Percentiles rank a stretch among this genome's conserved stretches.
Conservation (phyloP, 1,284 basidiomycete genomes). For the Apiotrichum mycotoxinovorans region DNA sequence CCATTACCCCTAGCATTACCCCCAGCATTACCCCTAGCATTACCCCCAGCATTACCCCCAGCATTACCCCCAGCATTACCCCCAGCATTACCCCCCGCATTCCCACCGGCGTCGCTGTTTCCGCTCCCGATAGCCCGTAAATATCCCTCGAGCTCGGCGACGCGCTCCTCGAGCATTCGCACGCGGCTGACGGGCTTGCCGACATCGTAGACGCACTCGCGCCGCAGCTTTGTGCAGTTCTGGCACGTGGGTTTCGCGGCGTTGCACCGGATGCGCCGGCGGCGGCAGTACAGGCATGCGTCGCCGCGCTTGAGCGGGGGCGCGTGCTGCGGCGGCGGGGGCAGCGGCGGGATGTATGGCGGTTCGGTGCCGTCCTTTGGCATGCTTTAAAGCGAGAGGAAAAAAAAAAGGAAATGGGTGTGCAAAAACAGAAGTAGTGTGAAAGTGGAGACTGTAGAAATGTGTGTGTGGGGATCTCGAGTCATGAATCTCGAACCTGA, state of each 20-base stretch:
- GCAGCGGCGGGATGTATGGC: neutral
- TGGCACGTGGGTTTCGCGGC: constrained; percentile 40
- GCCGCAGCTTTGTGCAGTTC: constrained; percentile 35
- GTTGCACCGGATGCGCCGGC: constrained; percentile 41
- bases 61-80: no score
- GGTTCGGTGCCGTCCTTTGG: neutral
- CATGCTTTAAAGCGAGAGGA: no score
- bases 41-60: no score
- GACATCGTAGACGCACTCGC: constrained; percentile 43
- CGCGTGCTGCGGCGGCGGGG: neutral
- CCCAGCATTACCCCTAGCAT: no score
- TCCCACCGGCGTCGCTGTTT: neutral
- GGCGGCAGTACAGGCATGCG: constrained; percentile 46
- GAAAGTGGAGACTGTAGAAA: no score
- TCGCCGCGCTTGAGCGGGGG: constrained; percentile 40
- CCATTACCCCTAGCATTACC: no score
- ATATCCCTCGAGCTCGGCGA: constrained; percentile 36
- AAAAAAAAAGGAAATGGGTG: neutral
- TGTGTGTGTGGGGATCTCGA: no score
- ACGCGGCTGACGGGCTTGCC: constrained; percentile 43
- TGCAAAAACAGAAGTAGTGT: neutral
- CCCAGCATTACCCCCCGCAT: no score
- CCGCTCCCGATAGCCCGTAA: neutral
- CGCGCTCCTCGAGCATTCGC: constrained; percentile 43
- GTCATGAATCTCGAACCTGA: no score